A percentile compares a stretch with the other conserved stretches of the same genome.
Conservation (phyloP, 257 asterid species). For the Nicotiana tomentosiformis region DNA sequence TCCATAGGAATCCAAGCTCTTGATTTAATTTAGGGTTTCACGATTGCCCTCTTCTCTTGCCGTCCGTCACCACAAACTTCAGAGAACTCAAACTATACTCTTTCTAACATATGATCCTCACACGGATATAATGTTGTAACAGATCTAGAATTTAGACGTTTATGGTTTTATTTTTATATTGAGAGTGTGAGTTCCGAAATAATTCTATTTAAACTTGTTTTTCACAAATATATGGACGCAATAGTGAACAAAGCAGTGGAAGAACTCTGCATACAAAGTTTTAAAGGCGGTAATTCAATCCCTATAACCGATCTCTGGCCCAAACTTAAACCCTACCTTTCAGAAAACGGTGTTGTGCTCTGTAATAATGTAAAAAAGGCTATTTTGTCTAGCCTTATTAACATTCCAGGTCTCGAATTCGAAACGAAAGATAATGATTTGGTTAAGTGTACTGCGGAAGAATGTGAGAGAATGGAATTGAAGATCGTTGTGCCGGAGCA, state of each 20-base stretch:
- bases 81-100: no score
- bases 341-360: constrained; percentile 40
- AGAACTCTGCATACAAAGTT: constrained; percentile 52
- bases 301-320: constrained; percentile 59
- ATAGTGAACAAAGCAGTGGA: constrained; percentile 60
- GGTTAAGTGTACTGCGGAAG: constrained; percentile 33
- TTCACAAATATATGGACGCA: constrained; percentile 42
- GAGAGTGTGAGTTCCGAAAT: no score
- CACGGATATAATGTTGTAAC: no score
- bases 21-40: no score
- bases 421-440: constrained; percentile 19
- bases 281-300: constrained; percentile 39
- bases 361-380: constrained; percentile 62
- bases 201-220: no score
- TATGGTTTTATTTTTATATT: no score
- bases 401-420: constrained; percentile 54
- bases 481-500: constrained; percentile 62
- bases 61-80: no score
- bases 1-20: no score
- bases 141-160: no score
- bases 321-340: constrained; percentile 39
- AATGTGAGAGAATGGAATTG: constrained; percentile 49
- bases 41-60: no score
- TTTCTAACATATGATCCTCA: no score
- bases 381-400: constrained; percentile 58